Evolutionary conservation across 139 green algal genomes (phyloP), one percentile per base, ranked within the genome.

Genomic region (Micromonas commoda): DNA sequence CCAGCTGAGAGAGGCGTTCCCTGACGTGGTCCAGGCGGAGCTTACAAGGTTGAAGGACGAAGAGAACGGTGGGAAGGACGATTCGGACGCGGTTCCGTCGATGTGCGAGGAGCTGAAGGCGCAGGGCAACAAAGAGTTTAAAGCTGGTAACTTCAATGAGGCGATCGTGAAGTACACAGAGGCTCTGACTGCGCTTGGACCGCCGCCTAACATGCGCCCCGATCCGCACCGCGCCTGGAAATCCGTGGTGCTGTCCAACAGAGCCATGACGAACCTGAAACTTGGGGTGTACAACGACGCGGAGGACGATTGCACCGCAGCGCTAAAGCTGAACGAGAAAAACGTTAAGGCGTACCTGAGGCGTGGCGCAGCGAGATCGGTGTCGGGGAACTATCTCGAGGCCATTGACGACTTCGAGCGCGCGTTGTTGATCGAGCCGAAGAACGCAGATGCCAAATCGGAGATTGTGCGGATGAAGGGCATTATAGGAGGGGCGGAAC

Each of bases 261-360:
- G 86, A 60, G 85, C 86, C 9, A 77, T 83, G n/a, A 73, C 80
- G 5, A 73, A 88, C 51, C 83, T 90, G 16, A 87, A 89, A 53
- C 75, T 90, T 13, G 65, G 83, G 35, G 68, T 85, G 67, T 87
- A 82, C 54, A 35, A 80, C 37, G 63, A 82, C 24, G 86, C 81
- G 23, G 86, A 84, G 68, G 60, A 31, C 1, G 86, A 90, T 39
- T 86, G 81, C 78, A 78, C 66, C 5, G 57, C 45, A 16, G 83
- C 85, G 34, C 77, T 90, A 54, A 65, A 68, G 33, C 71, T 86
- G 24, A 73, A 86, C 34, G 63, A 80, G 54, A 79, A 76, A 32
- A 61, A 75, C 68, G 37, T 63, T 24, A 75, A 75, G 68, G 68
- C 68, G 9, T 75, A 64, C 37, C 38, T 75, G 19, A 35, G 68